Evolutionary conservation across 2,329 filamentous ascomycete genomes (phyloP).

Genomic region (Rugonectria rugulosa): DNA sequence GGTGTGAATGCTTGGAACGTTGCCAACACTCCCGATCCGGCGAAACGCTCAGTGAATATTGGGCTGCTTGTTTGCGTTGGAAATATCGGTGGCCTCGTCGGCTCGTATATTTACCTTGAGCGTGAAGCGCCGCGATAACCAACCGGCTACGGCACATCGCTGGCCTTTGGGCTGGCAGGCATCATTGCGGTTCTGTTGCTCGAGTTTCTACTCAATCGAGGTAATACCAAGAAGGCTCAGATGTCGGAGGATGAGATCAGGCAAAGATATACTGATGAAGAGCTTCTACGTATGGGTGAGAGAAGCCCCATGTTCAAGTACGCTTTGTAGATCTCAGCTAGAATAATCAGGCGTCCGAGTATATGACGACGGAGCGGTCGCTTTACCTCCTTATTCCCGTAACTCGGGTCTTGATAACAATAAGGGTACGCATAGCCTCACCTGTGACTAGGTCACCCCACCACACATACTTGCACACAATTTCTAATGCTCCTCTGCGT

Average conservation of each 20-base stretch:
- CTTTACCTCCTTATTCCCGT: too few relatives aligned
- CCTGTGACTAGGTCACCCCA: too few relatives aligned
- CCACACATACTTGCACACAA: too few relatives aligned
- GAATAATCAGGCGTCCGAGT: too few relatives aligned
- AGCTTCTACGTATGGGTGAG: slow-evolving; percentile 43
- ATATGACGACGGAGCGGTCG: too few relatives aligned
- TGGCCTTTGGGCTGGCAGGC: slow-evolving; percentile 42
- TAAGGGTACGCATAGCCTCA: too few relatives aligned
- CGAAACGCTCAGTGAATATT: slow-evolving; percentile 35
- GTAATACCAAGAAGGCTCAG: slow-evolving; percentile 37
- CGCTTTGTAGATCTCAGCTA: too few relatives aligned
- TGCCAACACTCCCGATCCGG: slow-evolving; percentile 44
- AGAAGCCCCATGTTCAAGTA: slow-evolving; percentile 45
- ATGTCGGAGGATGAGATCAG: slow-evolving; percentile 36
- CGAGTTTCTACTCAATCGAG: slow-evolving; percentile 39
- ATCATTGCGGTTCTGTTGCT: slow-evolving; percentile 41
- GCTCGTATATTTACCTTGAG: slow-evolving; percentile 49
- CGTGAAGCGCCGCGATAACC: slow-evolving; percentile 44
- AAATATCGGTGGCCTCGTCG: slow-evolving; percentile 52
- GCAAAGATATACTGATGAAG: slow-evolving; percentile 31
- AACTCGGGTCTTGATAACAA: too few relatives aligned
- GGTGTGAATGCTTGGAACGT: slow-evolving; percentile 50
- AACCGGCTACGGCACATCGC: slow-evolving; percentile 44
- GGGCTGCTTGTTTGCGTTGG: slow-evolving; percentile 51
- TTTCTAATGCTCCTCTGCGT: too few relatives aligned